Base-by-base conservation (phyloP, 495 filamentous ascomycete genomes). In the Penicillium atrosanguineum region DNA sequence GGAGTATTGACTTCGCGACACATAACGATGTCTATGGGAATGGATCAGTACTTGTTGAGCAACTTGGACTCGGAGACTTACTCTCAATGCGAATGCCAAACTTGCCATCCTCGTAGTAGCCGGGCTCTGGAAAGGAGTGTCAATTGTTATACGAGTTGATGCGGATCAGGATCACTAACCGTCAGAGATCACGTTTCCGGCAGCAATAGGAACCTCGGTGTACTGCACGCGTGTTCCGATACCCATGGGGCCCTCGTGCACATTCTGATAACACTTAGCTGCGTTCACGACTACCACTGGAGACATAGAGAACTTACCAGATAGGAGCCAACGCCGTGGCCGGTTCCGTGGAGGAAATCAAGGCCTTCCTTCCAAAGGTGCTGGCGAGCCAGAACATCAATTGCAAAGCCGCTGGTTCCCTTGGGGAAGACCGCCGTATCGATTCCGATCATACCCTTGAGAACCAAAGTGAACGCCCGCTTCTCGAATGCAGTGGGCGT, bases 71-170 rank as follows among this genome's bases (percentile, higher is more conserved):
- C 8, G 6, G 29, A 48, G 23, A 60, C 79, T 64, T 77, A 79
- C 89, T 97, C 73, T 99, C 95, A 62, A 97, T 97, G 28, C 95
- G 88, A 62, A 99, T 95, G n/a, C 95, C 95, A 64, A 95, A 99
- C 9, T 86, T 85, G 42, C 91, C 95, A 62, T 99, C 95, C 71
- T 97, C 95, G 72, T 99, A 99, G 74, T 91, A 99, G 28, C 95
- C 95, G 14, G 94, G 95, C 68, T 99, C 92, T 82, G 53, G n/a
- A 15, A 44, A 28, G 0, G 20, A n/a, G n/a, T 23, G 42, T 64
- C 28, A 71, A 59, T 36, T 48, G 66, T 23, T 52, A 21, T 37
- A 9, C 31, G 23, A 46, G 38, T 40, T 7, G 46, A 44, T 46
- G 21, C 7, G 6, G 14, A 6, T 39, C 7, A 8, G 21, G 42